phyloP scores from a whole-genome alignment of 1,284 basidiomycete species.

The Rhodotorula sp. region DNA sequence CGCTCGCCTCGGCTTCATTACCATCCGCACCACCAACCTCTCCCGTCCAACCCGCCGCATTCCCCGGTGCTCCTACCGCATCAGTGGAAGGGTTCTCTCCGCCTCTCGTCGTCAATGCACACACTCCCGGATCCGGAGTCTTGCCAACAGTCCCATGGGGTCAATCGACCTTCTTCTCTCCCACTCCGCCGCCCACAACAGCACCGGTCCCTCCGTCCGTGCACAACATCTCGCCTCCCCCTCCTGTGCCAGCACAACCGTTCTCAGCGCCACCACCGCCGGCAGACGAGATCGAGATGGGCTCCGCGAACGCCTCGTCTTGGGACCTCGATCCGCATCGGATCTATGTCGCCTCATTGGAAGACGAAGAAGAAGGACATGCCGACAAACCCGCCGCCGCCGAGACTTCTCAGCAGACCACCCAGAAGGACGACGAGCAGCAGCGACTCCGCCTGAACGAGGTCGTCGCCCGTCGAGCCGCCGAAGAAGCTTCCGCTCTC shows the following conservation, averaged over 20 bases:
- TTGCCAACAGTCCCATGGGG: conserved; percentile 3
- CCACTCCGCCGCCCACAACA: background rate
- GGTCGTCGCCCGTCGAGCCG: background rate
- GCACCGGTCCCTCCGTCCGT: too few relatives aligned
- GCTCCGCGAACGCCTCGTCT: background rate
- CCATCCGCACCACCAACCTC: conserved; percentile 25
- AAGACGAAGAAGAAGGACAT: conserved; percentile 6
- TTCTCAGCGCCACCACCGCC: background rate
- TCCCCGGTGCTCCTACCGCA: background rate
- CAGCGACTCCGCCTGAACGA: background rate
- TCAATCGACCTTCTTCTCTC: conserved; percentile 10
- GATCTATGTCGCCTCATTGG: conserved; percentile 35
- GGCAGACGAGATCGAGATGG: conserved; percentile 26
- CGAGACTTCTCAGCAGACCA: too few relatives aligned
- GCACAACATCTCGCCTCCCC: background rate
- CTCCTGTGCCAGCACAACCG: too few relatives aligned
- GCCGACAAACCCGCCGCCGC: background rate
- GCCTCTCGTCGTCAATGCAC: background rate
- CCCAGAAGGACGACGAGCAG: background rate
- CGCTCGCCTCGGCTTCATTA: background rate
- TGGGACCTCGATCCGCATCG: conserved; percentile 29
- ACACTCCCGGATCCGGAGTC: background rate
- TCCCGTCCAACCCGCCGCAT: conserved; percentile 7
- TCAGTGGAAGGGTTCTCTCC: background rate
- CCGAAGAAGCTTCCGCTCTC: background rate